Conservation (phyloP, 2,329 filamentous ascomycete genomes). For the Apiospora arundinis region DNA sequence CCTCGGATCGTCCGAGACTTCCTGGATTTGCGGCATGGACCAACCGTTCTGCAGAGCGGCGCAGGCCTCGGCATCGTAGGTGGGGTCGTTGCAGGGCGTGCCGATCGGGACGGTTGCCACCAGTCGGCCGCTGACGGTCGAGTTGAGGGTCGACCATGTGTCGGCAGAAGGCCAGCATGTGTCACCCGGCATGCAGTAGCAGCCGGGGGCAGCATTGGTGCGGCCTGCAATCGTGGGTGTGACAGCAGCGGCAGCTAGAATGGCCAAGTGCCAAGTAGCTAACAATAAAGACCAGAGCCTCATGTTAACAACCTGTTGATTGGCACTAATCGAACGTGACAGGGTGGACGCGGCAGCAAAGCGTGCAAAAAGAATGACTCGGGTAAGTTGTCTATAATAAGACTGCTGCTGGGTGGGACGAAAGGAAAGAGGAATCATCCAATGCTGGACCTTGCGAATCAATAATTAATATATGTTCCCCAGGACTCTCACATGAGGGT, state of each 20-base stretch:
- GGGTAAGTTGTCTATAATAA: constrained; percentile 4
- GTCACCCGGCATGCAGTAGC: constrained; percentile 30
- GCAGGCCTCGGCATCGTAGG: constrained; percentile 47
- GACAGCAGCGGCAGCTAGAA: background rate
- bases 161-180: constrained; percentile 30
- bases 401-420: constrained; percentile 1
- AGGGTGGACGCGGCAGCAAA: background rate
- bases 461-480: background rate
- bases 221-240: background rate
- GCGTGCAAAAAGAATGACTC: background rate
- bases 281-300: background rate
- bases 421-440: background rate
- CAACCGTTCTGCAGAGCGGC: constrained; percentile 38
- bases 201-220: constrained; percentile 12
- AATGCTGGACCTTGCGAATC: background rate
- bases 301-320: background rate
- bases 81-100: constrained; percentile 50
- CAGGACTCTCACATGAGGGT: background rate
- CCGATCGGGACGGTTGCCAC: constrained; percentile 54
- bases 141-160: constrained; percentile 46
- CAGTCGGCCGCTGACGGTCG: constrained; percentile 51
- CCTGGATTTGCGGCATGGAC: constrained; percentile 34
- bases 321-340: background rate
- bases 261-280: background rate
- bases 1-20: constrained; percentile 27